A percentile compares a stretch with the other conserved stretches of the same genome.
phyloP scores from a whole-genome alignment of 108 stramenopile genomes.

The Nannochloropsis oceanica region DNA sequence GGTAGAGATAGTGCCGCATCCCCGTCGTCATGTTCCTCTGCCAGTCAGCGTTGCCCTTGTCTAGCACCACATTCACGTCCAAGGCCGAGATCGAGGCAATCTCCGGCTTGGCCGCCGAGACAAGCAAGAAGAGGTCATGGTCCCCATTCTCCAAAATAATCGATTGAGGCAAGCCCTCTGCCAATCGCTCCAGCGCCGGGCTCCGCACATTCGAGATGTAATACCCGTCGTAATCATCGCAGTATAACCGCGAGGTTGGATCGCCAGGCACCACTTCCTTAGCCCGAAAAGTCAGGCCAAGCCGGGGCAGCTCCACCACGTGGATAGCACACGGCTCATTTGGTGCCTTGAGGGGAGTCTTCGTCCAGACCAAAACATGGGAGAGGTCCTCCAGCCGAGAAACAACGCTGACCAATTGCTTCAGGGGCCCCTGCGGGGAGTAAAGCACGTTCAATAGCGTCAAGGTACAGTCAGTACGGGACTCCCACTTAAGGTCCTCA shows the following conservation, averaged over 20 bases:
- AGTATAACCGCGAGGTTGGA: slow-evolving; percentile 14
- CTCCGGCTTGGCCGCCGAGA: slow-evolving; percentile 62
- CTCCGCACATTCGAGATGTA: background rate
- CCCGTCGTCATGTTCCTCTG: slow-evolving; percentile 81
- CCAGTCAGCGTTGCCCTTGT: slow-evolving; percentile 86
- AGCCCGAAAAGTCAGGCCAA: slow-evolving; percentile 76
- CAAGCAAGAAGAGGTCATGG: slow-evolving; percentile 79
- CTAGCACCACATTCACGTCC: slow-evolving; percentile 75
- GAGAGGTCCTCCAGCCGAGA: slow-evolving; percentile 79
- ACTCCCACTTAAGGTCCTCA: slow-evolving; percentile 41
- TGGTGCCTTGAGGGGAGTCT: slow-evolving; percentile 46
- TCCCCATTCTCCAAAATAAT: slow-evolving; percentile 83
- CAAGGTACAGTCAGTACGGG: slow-evolving; percentile 35
- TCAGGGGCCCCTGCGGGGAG: slow-evolving; percentile 62
- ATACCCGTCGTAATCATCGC: background rate
- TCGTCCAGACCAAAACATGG: slow-evolving; percentile 88
- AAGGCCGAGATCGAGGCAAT: slow-evolving; percentile 28
- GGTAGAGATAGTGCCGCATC: slow-evolving; percentile 84
- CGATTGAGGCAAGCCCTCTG: slow-evolving; percentile 68
- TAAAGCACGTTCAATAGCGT: slow-evolving; percentile 70
- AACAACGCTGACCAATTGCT: slow-evolving; percentile 62
- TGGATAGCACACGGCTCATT: slow-evolving; percentile 57
- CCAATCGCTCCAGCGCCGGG: slow-evolving; percentile 53
- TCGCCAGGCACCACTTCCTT: slow-evolving; percentile 32
- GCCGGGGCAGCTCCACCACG: slow-evolving; percentile 81